These are phyloP conservation scores for Amanita rubescens DNA, from an alignment of 768 basidiomycete genomes.

Conservation along the genomic window DNA sequence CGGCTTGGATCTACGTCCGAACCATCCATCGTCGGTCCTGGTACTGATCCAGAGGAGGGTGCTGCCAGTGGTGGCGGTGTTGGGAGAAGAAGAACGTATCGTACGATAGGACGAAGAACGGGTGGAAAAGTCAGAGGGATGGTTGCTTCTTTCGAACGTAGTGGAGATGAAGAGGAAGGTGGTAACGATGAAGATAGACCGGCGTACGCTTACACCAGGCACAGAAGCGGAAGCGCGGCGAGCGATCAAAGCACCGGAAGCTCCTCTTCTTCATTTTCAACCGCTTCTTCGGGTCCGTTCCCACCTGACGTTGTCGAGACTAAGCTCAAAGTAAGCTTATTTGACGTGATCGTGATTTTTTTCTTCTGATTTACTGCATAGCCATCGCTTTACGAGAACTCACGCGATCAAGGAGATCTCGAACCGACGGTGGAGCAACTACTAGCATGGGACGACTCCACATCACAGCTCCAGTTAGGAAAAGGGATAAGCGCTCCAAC, in stretches of 20 bases:
- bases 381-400: neutral
- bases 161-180: neutral
- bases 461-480: no score
- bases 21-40: neutral
- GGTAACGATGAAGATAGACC: neutral
- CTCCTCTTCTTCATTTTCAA: neutral
- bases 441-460: no score
- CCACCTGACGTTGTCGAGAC: neutral
- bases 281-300: neutral
- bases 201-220: neutral
- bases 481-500: no score
- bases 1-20: neutral
- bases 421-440: neutral
- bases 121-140: constrained; percentile 12
- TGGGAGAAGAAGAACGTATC: neutral
- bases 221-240: neutral
- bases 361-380: neutral
- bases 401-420: neutral
- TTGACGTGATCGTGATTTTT: neutral
- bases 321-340: neutral
- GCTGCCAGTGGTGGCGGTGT: neutral
- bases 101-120: neutral
- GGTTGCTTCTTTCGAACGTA: constrained; percentile 12
- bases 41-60: neutral
- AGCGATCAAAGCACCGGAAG: neutral